phyloP scores from a whole-genome alignment of 768 basidiomycete genomes.

The Russula brevipes region DNA sequence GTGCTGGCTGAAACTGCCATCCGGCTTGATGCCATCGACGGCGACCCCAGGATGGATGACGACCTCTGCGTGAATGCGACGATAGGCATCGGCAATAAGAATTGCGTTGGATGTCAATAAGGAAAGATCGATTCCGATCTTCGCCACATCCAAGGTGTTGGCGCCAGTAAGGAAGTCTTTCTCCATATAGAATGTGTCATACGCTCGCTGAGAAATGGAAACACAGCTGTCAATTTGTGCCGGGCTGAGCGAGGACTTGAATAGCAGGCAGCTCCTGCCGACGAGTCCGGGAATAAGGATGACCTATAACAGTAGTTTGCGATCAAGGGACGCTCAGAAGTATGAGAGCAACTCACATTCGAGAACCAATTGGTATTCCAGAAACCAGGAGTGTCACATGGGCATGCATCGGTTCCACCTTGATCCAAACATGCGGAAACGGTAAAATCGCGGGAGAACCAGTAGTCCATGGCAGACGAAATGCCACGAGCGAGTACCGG shows the following conservation, averaged over 20 bases:
- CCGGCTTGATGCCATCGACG: constrained; percentile 55
- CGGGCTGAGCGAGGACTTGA: constrained; percentile 18
- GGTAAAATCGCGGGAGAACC: constrained; percentile 33
- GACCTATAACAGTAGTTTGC: constrained; percentile 11
- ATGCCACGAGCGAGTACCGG: constrained; percentile 24
- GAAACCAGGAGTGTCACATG: constrained; percentile 30
- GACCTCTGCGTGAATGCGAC: constrained; percentile 48
- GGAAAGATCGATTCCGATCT: constrained; percentile 29
- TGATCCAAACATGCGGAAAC: constrained; percentile 28
- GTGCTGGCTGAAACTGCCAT: constrained; percentile 48
- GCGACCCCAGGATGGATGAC: constrained; percentile 42
- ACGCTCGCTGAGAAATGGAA: constrained; percentile 20
- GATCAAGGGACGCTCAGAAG: neutral
- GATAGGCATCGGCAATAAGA: constrained; percentile 46
- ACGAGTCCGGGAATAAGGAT: constrained; percentile 23
- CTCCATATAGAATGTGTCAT: constrained; percentile 21
- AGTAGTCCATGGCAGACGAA: constrained; percentile 30
- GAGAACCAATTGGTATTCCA: constrained; percentile 26
- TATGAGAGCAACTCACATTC: constrained; percentile 12
- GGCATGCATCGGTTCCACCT: constrained; percentile 29
- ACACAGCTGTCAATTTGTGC: constrained; percentile 16
- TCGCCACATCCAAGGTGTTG: constrained; percentile 60
- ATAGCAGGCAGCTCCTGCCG: constrained; percentile 21
- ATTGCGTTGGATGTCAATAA: constrained; percentile 34
- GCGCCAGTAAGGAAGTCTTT: constrained; percentile 53